These are phyloP conservation scores for Comarum palustre DNA, from an alignment of 306 rosid genomes.

Conservation along the genomic window DNA sequence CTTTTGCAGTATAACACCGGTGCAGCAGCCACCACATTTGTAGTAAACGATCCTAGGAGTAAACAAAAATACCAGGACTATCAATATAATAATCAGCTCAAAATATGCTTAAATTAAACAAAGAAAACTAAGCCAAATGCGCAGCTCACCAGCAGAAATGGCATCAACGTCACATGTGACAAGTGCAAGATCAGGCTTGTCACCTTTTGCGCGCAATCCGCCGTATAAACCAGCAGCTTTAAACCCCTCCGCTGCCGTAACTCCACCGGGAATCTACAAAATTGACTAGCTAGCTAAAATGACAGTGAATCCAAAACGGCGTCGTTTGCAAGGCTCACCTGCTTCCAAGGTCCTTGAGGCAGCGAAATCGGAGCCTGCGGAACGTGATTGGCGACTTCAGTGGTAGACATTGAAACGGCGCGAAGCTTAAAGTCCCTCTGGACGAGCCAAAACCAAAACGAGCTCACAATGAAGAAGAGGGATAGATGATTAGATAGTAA, in stretches of 20 bases:
- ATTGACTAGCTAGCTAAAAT: not conserved
- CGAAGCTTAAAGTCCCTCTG: slow-evolving; percentile 21
- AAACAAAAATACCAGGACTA: not conserved
- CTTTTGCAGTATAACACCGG: slow-evolving; percentile 83
- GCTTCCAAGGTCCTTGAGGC: slow-evolving; percentile 91
- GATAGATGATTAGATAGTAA: not conserved
- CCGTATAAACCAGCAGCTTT: slow-evolving; percentile 84
- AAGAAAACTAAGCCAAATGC: not conserved
- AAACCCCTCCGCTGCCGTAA: slow-evolving; percentile 86
- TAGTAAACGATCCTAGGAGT: slow-evolving; percentile 71
- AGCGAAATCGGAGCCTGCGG: slow-evolving; percentile 84
- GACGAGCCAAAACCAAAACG: slow-evolving; percentile 20
- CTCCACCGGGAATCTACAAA: slow-evolving; percentile 81
- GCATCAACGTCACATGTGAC: slow-evolving; percentile 95
- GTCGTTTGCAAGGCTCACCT: slow-evolving; percentile 35
- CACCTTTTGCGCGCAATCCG: slow-evolving; percentile 72
- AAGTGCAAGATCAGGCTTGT: slow-evolving; percentile 89
- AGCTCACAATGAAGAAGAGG: slow-evolving; percentile 17
- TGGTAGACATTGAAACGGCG: slow-evolving; percentile 32
- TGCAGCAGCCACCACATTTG: slow-evolving; percentile 93
- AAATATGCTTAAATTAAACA: not conserved
- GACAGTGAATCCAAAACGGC: not conserved
- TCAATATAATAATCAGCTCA: not conserved
- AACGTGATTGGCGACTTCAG: slow-evolving; percentile 38
- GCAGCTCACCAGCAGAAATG: slow-evolving; percentile 62